Percentiles rank a stretch among this genome's conserved stretches.
Evolutionary conservation across 345 rosid species (phyloP).

Genomic region (Pistacia vera): DNA sequence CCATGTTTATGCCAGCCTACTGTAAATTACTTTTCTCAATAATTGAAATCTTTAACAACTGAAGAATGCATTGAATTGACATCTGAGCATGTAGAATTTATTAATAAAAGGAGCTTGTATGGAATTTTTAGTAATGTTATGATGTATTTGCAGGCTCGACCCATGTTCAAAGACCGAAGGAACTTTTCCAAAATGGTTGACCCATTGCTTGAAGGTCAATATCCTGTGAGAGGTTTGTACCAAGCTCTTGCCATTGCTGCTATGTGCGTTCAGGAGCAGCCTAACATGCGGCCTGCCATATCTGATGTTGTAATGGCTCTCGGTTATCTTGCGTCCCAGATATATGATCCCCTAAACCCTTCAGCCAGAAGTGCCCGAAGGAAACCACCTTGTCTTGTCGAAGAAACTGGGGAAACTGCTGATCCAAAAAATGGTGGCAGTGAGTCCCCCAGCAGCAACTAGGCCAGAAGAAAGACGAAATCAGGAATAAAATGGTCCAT

Average conservation of each 20-base stretch:
- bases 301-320: slow-evolving; percentile 84
- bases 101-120: too few relatives aligned
- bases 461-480: background rate
- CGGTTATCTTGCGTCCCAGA: slow-evolving; percentile 71
- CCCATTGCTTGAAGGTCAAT: slow-evolving; percentile 71
- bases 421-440: slow-evolving; percentile 14
- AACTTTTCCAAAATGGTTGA: slow-evolving; percentile 77
- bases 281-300: slow-evolving; percentile 72
- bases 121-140: background rate
- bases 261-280: slow-evolving; percentile 95
- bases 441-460: slow-evolving; percentile 1
- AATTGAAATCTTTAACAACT: background rate
- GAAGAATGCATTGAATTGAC: background rate
- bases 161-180: slow-evolving; percentile 79
- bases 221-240: slow-evolving; percentile 76
- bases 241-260: slow-evolving; percentile 94
- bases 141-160: slow-evolving; percentile 63
- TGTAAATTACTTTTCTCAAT: background rate
- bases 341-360: slow-evolving; percentile 42
- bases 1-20: background rate
- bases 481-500: slow-evolving; percentile 13
- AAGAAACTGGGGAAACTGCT: slow-evolving; percentile 14
- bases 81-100: background rate
- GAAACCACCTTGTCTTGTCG: slow-evolving; percentile 13
- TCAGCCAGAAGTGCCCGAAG: slow-evolving; percentile 33